phyloP scores from a whole-genome alignment of 2,329 filamentous ascomycete genomes.

The Pseudogymnoascus sp. region DNA sequence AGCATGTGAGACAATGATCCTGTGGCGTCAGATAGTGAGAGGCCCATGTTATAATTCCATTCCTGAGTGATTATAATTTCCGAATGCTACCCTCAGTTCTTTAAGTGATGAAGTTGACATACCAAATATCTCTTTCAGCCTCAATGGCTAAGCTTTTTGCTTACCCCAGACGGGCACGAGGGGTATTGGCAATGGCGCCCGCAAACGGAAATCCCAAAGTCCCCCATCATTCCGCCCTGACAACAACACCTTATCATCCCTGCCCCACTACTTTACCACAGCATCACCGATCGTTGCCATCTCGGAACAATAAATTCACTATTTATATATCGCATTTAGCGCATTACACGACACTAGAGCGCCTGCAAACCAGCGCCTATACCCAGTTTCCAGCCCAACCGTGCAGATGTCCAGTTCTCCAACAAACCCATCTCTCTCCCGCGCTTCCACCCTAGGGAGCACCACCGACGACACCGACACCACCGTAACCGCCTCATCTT shows the following conservation, averaged over 20 bases:
- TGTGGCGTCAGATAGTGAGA: not conserved
- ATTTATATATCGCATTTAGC: slow-evolving; percentile 3
- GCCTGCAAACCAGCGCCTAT: slow-evolving; percentile 2
- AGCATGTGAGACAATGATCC: not conserved
- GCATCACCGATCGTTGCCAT: slow-evolving; percentile 6
- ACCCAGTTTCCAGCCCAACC: not conserved
- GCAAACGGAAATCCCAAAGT: not conserved
- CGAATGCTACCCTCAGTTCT: not conserved
- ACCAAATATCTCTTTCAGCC: not conserved
- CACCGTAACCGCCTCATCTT: not conserved
- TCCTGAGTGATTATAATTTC: not conserved
- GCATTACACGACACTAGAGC: slow-evolving; percentile 1
- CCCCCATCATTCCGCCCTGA: not conserved
- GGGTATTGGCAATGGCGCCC: not conserved
- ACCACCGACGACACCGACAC: not conserved
- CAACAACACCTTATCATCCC: slow-evolving; percentile 7
- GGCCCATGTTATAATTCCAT: not conserved
- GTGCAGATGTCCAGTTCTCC: not conserved
- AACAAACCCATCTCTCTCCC: not conserved
- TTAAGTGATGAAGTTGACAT: not conserved
- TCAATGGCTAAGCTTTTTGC: slow-evolving; percentile 8
- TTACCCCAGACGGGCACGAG: slow-evolving; percentile 1
- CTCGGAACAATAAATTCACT: slow-evolving; percentile 7
- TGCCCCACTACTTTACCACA: not conserved
- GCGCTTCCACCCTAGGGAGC: not conserved